These are phyloP conservation scores for Bocquillonia castaneifolia DNA, from an alignment of 441 rosid species.

Conservation along the genomic window DNA sequence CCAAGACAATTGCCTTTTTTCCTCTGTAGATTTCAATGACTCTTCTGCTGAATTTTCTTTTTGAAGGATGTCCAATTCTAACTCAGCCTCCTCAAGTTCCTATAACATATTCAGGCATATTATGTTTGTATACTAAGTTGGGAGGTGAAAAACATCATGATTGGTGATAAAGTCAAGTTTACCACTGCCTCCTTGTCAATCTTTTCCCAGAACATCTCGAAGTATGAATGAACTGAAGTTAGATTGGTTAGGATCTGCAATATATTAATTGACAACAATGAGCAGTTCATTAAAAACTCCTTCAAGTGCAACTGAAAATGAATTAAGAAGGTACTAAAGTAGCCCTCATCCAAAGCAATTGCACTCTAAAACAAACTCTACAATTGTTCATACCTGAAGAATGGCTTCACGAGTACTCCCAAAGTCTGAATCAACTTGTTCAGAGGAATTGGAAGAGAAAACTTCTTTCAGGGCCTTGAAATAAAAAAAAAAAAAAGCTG, in stretches of 20 bases:
- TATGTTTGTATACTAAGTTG: constrained; percentile 12
- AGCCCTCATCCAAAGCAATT: not conserved
- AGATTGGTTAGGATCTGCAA: constrained; percentile 61
- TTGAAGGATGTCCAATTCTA: constrained; percentile 57
- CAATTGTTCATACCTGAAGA: constrained; percentile 57
- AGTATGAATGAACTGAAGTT: constrained; percentile 62
- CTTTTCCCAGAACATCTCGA: constrained; percentile 53
- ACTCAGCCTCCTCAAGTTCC: constrained; percentile 76
- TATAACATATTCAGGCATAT: constrained; percentile 27
- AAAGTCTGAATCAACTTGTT: constrained; percentile 51
- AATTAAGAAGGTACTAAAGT: not conserved
- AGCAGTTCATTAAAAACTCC: constrained; percentile 5
- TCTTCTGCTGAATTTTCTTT: constrained; percentile 38
- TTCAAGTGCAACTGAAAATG: not conserved
- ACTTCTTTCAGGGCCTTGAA: constrained; percentile 57
- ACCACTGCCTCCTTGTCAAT: constrained; percentile 53
- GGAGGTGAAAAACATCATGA: constrained; percentile 17
- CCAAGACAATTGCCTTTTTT: constrained; percentile 30
- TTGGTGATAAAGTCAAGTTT: constrained; percentile 21
- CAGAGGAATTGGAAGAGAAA: constrained; percentile 42
- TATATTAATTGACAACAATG: constrained; percentile 12
- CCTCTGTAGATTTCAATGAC: constrained; percentile 31
- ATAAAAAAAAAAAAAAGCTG: constrained; percentile 13
- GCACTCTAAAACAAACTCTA: not conserved
- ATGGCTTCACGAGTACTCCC: constrained; percentile 63